Evolutionary conservation across 768 basidiomycete species (phyloP).

Genomic region (Pleurotus tuoliensis): DNA sequence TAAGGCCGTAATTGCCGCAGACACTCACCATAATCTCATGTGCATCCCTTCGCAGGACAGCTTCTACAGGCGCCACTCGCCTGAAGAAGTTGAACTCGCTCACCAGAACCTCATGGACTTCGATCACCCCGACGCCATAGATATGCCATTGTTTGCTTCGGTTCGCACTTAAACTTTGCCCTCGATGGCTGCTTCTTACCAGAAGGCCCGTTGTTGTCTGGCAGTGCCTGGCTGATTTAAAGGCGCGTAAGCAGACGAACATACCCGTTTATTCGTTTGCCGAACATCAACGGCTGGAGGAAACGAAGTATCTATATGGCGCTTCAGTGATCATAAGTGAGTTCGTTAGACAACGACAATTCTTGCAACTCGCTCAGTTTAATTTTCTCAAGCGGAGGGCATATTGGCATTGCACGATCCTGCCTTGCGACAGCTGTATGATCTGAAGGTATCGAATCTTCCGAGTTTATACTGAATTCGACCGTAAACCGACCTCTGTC

Average conservation of each 20-base stretch:
- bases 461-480: too few relatives aligned
- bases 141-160: constrained; percentile 80
- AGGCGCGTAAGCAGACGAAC: constrained; percentile 77
- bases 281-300: constrained; percentile 76
- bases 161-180: constrained; percentile 36
- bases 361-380: too few relatives aligned
- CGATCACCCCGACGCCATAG: constrained; percentile 91
- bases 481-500: not conserved
- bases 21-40: not conserved
- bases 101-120: constrained; percentile 80
- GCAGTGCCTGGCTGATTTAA: constrained; percentile 84
- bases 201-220: too few relatives aligned
- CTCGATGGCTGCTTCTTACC: too few relatives aligned
- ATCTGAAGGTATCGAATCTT: constrained; percentile 64
- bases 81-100: constrained; percentile 80
- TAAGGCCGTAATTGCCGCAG: constrained; percentile 21
- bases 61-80: constrained; percentile 82
- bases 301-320: constrained; percentile 88
- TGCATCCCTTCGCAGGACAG: constrained; percentile 60
- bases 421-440: constrained; percentile 74
- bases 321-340: constrained; percentile 86
- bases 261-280: constrained; percentile 95
- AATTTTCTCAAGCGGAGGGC: constrained; percentile 62
- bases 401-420: constrained; percentile 89
- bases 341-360: constrained; percentile 7